phyloP scores from a whole-genome alignment of 371 early-diverging fungal species.

The Rhizopus sp. region DNA sequence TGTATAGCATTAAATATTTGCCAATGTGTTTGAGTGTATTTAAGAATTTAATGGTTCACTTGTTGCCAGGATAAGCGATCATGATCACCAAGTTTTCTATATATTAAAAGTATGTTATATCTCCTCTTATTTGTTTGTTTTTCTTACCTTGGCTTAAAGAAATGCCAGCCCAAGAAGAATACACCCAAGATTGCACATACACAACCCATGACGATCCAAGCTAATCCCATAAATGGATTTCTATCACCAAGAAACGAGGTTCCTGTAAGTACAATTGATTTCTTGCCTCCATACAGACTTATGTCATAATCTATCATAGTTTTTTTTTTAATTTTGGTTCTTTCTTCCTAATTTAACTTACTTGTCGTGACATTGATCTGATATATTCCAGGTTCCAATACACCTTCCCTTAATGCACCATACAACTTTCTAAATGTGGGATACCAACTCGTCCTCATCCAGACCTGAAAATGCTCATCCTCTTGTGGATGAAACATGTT shows the following conservation, averaged over 20 bases:
- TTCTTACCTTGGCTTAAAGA: conserved; percentile 86
- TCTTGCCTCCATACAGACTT: conserved; percentile 86
- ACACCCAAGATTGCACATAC: conserved; percentile 87
- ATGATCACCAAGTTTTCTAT: conserved; percentile 94
- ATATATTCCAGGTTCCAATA: conserved; percentile 58
- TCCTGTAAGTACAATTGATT: conserved; percentile 92
- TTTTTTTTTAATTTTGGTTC: not conserved
- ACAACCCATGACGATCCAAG: conserved; percentile 91
- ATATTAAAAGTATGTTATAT: conserved; percentile 12
- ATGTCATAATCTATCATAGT: conserved; percentile 77
- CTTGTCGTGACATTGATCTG: conserved; percentile 58
- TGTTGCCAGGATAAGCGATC: conserved; percentile 97
- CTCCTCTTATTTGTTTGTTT: not conserved
- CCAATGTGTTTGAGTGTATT: too few relatives aligned
- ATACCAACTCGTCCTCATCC: conserved; percentile 93
- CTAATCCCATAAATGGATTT: conserved; percentile 93
- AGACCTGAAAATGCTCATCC: conserved; percentile 87
- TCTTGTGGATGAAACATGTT: conserved; percentile 63
- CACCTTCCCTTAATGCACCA: conserved; percentile 57
- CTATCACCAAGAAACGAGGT: conserved; percentile 93
- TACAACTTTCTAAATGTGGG: conserved; percentile 92
- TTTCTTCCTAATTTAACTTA: conserved; percentile 21
- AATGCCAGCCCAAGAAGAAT: conserved; percentile 85
- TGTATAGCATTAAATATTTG: too few relatives aligned
- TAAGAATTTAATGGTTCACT: conserved; percentile 2